A percentile compares a stretch with the other conserved stretches of the same genome.
phyloP scores from a whole-genome alignment of 2,329 filamentous ascomycete genomes.

The Zymoseptoria ardabiliae region DNA sequence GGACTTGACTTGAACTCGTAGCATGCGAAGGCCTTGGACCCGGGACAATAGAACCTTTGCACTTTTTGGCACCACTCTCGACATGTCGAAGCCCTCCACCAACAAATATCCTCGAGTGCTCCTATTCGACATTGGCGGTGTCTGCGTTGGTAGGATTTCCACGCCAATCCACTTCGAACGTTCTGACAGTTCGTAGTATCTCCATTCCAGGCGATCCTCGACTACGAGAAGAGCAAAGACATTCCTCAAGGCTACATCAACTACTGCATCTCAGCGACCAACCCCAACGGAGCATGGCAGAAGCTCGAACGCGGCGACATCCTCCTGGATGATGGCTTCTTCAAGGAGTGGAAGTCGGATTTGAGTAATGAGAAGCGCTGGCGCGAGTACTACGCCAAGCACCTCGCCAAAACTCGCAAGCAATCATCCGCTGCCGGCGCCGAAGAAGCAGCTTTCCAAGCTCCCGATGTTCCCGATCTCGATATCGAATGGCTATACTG shows the following conservation, averaged over 20 bases:
- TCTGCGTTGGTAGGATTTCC: slow-evolving; percentile 64
- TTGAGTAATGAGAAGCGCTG: slow-evolving; percentile 61
- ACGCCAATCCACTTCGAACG: neutral
- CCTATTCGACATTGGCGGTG: slow-evolving; percentile 92
- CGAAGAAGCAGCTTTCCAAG: slow-evolving; percentile 23
- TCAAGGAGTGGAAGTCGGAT: slow-evolving; percentile 66
- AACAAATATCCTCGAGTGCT: slow-evolving; percentile 56
- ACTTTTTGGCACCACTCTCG: slow-evolving; percentile 17
- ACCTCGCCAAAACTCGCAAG: slow-evolving; percentile 19
- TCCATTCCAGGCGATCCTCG: slow-evolving; percentile 85
- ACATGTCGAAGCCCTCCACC: slow-evolving; percentile 15
- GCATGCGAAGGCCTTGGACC: slow-evolving; percentile 12
- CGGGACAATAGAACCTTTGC: slow-evolving; percentile 17
- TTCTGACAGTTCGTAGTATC: slow-evolving; percentile 53
- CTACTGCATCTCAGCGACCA: slow-evolving; percentile 71
- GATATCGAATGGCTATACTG: slow-evolving; percentile 77
- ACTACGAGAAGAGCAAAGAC: slow-evolving; percentile 69
- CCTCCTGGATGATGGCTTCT: slow-evolving; percentile 66
- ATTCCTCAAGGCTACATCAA: slow-evolving; percentile 91
- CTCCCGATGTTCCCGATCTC: slow-evolving; percentile 61
- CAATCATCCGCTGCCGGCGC: slow-evolving; percentile 38
- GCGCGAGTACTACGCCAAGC: slow-evolving; percentile 48
- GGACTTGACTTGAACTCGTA: neutral
- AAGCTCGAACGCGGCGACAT: slow-evolving; percentile 78
- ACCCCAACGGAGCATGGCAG: slow-evolving; percentile 80